These are phyloP conservation scores for Globisporangium paroecandrum DNA, from an alignment of 352 stramenopile genomes.

Conservation along the genomic window DNA sequence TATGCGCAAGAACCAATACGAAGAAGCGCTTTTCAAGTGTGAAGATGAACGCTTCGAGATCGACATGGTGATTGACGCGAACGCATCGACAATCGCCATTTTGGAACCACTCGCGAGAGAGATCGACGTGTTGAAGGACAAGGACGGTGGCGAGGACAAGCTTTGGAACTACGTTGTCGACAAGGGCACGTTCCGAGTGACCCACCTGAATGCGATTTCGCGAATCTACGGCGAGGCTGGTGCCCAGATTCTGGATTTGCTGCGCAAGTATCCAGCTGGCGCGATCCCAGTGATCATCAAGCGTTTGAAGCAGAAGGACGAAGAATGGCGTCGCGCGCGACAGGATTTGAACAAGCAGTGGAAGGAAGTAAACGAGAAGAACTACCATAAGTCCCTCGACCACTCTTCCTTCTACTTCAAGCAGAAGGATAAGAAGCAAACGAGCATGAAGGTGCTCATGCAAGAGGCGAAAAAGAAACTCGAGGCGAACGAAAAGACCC, in stretches of 20 bases:
- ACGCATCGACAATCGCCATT: slow-evolving; percentile 92
- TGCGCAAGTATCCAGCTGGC: slow-evolving; percentile 95
- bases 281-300: slow-evolving; percentile 98
- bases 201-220: slow-evolving; percentile 97
- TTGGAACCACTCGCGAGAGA: slow-evolving; percentile 95
- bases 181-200: slow-evolving; percentile 92
- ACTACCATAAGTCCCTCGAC: slow-evolving; percentile 99
- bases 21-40: slow-evolving; percentile 98
- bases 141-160: slow-evolving; percentile 59
- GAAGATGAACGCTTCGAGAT: slow-evolving; percentile 98
- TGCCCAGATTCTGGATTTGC: slow-evolving; percentile 89
- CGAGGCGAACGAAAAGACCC: slow-evolving; percentile 54
- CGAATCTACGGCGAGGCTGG: slow-evolving; percentile 97
- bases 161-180: slow-evolving; percentile 92
- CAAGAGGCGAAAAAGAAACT: slow-evolving; percentile 85
- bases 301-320: slow-evolving; percentile 98
- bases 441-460: slow-evolving; percentile 93
- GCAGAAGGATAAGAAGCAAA: slow-evolving; percentile 97
- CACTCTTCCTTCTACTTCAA: slow-evolving; percentile 99
- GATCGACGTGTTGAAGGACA: slow-evolving; percentile 85
- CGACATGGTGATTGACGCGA: slow-evolving; percentile 96
- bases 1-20: slow-evolving; percentile 99
- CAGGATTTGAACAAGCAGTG: slow-evolving; percentile 96
- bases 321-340: slow-evolving; percentile 92
- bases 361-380: slow-evolving; percentile 97